Base-by-base conservation (phyloP, 2,329 filamentous ascomycete genomes). In the Colletotrichum tropicicola region DNA sequence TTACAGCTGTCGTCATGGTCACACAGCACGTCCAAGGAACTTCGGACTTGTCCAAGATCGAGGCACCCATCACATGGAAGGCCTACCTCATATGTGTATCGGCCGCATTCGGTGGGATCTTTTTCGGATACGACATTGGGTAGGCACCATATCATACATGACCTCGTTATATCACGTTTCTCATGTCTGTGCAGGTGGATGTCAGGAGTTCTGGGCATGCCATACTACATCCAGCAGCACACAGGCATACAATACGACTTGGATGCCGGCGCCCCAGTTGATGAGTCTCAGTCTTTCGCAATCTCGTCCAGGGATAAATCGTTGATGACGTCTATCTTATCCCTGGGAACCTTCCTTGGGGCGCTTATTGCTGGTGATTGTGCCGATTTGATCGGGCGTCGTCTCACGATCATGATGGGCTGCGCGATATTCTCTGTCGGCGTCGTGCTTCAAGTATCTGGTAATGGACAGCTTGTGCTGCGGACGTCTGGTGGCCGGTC, bases 311-410 rank as follows among this genome's bases (percentile, higher is more conserved):
- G 39, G 3, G 39, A 43, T 17, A 73, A 73, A 65, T 74, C 73
- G 5, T 67, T 91, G 53, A 90, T 91, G 72, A 88, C 87, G 65
- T 89, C 87, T 32, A 90, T 91, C 70, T 82, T 92, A 39, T 91
- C 89, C 17, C 83, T 81, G 68, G 82, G 83, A 71, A 90, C 88
- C 62, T 91, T 91, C 81, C 86, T 90, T 62, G 85, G 89, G 69
- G 85, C 89, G 41, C 73, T 91, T 58, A 82, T 90, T 43, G 88
- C 88, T 56, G 89, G 89, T 79, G 87, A 89, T 73, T 76, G 91
- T 55, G 84, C 89, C 57, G 90, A 92, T 73, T 84, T 83, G 73
- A 83, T 90, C 64, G 90, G 90, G 58, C 85, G 87, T 69, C 85
- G 85, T 45, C 82, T 78, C 45, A 87, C 87, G 55, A 85, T 90